Evolutionary conservation across 306 rosid species (phyloP).

Genomic region (Prinsepia uniflora): DNA sequence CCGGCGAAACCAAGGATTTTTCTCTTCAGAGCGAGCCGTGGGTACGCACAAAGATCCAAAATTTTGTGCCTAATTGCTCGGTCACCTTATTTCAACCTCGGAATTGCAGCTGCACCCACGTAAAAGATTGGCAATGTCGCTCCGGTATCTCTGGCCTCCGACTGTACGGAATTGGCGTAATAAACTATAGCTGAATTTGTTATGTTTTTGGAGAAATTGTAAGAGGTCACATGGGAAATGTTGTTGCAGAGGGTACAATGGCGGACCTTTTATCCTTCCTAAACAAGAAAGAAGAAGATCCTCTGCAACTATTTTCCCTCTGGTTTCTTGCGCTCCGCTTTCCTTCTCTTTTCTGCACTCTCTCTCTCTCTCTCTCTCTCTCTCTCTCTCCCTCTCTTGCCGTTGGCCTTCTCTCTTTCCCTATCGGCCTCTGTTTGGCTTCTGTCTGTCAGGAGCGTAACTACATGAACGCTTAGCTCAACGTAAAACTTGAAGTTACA

Average conservation of each 20-base stretch:
- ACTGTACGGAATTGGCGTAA: conserved; percentile 17
- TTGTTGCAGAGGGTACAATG: conserved; percentile 54
- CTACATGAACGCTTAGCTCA: conserved; percentile 26
- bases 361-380: conserved; percentile 19
- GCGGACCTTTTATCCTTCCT: conserved; percentile 28
- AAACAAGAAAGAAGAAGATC: conserved; percentile 31
- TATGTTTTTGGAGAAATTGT: background rate
- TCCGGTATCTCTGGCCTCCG: conserved; percentile 11
- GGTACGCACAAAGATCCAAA: conserved; percentile 31
- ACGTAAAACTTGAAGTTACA: background rate
- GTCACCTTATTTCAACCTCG: background rate
- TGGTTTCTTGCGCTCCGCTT: conserved; percentile 24
- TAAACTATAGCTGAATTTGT: background rate
- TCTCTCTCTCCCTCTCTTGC: too few relatives aligned
- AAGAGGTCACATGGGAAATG: conserved; percentile 31
- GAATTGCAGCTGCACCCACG: background rate
- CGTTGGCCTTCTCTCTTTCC: background rate
- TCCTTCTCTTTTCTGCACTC: conserved; percentile 21
- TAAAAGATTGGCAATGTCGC: conserved; percentile 13
- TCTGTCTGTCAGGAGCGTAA: conserved; percentile 2
- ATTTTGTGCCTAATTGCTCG: background rate
- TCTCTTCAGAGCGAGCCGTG: background rate
- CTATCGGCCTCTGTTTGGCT: conserved; percentile 14
- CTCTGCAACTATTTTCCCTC: conserved; percentile 48
- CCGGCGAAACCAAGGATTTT: conserved; percentile 24